Evolutionary conservation across 2,329 filamentous ascomycete genomes (phyloP), one percentile per base, ranked within the genome.

Genomic region (Aureobasidium sp.): DNA sequence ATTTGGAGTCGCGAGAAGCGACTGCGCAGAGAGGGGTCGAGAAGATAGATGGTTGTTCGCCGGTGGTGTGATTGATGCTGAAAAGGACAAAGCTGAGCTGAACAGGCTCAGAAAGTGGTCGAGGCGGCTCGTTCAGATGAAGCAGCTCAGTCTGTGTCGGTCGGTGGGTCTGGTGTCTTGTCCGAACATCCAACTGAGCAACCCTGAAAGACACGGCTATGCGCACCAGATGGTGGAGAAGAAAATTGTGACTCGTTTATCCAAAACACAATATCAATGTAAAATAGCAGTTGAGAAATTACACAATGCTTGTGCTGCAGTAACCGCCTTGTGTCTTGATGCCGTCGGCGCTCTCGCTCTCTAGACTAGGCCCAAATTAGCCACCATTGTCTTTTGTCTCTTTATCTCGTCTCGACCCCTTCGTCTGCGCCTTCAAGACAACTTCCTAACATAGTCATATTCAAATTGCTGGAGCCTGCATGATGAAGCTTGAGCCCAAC

Each of bases 51-150:
- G 53, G 16, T 30, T 34, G 30, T 45, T 36, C 25, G 45, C 21
- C 29, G 42, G 44, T 55, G 47, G 27, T 47, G 21, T 25, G 37
- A 41, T 30, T n/a, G 50, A 42, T 32, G 50, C 15, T 44, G 49
- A 29, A 58, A 58, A 48, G 42, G 29, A 48, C n/a, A 30, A 10
- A 34, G n/a, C 54, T 48, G 29, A 34, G 45, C 41, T 48, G 41
- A 5, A 42, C 54, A 48, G 13, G 53, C 34, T 57, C 41, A 57
- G 53, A 44, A 57, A 45, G 39, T 29, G 53, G 42, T 48, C 42
- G 54, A 58, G 42, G 54, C 54, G 54, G 54, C 41, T 48, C 41
- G 30, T 48, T 47, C 54, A 48, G 42, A 58, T 58, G 54, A 39
- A 58, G 30, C 54, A 48, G 54, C 32, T 48, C 52, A 55, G 42